Evolutionary conservation across 2,329 filamentous ascomycete species (phyloP).

Genomic region (Botrytis fabae): DNA sequence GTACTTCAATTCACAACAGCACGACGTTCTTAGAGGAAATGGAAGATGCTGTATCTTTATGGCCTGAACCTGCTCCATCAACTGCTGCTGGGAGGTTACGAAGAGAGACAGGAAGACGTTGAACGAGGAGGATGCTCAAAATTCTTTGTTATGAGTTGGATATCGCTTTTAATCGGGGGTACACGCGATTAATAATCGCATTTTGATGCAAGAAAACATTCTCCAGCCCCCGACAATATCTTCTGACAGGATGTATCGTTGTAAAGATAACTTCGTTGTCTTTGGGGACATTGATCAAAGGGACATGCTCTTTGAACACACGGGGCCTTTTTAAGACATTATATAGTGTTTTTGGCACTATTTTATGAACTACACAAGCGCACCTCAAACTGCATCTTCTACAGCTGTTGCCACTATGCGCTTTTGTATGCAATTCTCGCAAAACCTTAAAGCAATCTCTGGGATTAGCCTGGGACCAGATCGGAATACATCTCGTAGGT

Average conservation of each 20-base stretch:
- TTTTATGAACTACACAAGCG: too few species aligned
- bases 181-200: not conserved
- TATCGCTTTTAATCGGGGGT: not conserved
- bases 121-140: not conserved
- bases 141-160: not conserved
- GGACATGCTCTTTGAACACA: not conserved
- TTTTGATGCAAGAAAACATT: not conserved
- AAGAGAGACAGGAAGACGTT: conserved; percentile 40
- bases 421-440: not conserved
- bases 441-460: not conserved
- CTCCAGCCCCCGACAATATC: not conserved
- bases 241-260: not conserved
- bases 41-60: conserved; percentile 80
- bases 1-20: conserved; percentile 86
- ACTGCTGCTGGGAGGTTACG: conserved; percentile 41
- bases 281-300: not conserved
- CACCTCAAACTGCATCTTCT: too few species aligned
- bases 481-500: not conserved
- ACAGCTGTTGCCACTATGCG: not conserved
- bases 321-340: not conserved
- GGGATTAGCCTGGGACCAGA: not conserved
- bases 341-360: not conserved
- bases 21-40: conserved; percentile 87
- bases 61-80: conserved; percentile 65
- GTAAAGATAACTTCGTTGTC: not conserved